Evolutionary conservation across 371 early-diverging fungal species (phyloP), one percentile per base, ranked within the genome.

Genomic region (Quaeritorhiza haematococci): DNA sequence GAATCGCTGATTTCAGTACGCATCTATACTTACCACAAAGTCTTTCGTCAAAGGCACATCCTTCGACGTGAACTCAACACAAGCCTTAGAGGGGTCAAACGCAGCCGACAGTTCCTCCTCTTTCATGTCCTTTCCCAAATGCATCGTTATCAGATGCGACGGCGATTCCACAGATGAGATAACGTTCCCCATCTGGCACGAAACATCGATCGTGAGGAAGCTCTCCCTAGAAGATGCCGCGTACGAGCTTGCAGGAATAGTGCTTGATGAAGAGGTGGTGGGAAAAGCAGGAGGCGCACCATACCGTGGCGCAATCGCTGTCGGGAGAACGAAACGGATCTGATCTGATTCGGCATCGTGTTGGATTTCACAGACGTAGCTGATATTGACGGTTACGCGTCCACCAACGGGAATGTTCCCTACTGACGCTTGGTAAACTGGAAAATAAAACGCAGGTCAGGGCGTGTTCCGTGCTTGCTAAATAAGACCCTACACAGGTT

Each of bases 281-380:
- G 47, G 10, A 10, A 10, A 10, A 10, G 15, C 27, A 15, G 47
- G 15, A 26, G 24, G 15, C 10, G 6, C 13, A 6, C 71, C 73
- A 56, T 73, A 73, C 35, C 74, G 63, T 10, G 76, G 73, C 15
- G 62, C 38, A 19, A 75, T 51, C 3, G 47, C 44, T 13, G 74
- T 62, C 2, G 75, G 75, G 33, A 73, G 53, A 17, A 63, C 66
- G 53, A 75, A 75, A 27, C 79, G 68, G 28, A 72, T 53, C 33
- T 69, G 64, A 30, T 79, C 73, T 10, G 38, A 44, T 38, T 73
- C 73, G 27, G 63, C 63, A 53, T 79, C 75, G 43, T 70, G 68
- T 29, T 53, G 49, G 47, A 75, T 62, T 35, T 75, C 75, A 29
- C 62, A 54, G 28, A 75, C 56, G 59, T 72, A 78, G 17, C 65